Evolutionary conservation across 148 eudicot species (phyloP).

Genomic region (Rhododendron henanense): DNA sequence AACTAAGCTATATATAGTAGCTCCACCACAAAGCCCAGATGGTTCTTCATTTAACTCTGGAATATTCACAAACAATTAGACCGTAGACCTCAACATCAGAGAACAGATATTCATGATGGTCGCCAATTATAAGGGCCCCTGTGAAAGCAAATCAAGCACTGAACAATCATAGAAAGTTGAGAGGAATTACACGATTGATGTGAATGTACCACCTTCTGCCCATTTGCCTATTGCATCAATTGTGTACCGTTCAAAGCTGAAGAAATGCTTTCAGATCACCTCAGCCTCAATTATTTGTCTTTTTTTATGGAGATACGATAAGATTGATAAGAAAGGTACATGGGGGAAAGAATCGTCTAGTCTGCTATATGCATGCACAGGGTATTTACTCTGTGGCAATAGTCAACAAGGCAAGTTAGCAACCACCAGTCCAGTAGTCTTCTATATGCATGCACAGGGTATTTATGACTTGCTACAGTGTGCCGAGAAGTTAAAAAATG

Average conservation of each 20-base stretch:
- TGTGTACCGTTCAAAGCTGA: background rate
- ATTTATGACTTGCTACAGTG: background rate
- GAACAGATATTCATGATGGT: background rate
- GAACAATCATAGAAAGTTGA: background rate
- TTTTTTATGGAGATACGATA: background rate
- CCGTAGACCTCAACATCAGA: background rate
- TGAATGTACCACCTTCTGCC: background rate
- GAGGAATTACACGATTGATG: slow-evolving; percentile 7
- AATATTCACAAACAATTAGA: background rate
- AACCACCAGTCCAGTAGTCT: background rate
- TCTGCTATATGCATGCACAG: background rate
- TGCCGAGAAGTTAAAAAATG: background rate
- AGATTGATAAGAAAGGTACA: slow-evolving; percentile 7
- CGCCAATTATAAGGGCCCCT: too few species aligned
- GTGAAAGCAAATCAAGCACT: background rate
- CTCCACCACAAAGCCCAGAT: background rate
- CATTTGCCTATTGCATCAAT: background rate
- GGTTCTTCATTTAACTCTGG: background rate
- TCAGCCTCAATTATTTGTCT: background rate
- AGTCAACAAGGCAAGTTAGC: background rate
- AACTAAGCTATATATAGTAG: background rate
- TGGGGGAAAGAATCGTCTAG: slow-evolving; percentile 4
- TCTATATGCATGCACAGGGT: too few species aligned
- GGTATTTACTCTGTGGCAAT: background rate
- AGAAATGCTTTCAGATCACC: background rate